Percentiles rank a stretch among this genome's conserved stretches.
Evolutionary conservation across 768 basidiomycete genomes (phyloP).

Genomic region (Suillus plorans): DNA sequence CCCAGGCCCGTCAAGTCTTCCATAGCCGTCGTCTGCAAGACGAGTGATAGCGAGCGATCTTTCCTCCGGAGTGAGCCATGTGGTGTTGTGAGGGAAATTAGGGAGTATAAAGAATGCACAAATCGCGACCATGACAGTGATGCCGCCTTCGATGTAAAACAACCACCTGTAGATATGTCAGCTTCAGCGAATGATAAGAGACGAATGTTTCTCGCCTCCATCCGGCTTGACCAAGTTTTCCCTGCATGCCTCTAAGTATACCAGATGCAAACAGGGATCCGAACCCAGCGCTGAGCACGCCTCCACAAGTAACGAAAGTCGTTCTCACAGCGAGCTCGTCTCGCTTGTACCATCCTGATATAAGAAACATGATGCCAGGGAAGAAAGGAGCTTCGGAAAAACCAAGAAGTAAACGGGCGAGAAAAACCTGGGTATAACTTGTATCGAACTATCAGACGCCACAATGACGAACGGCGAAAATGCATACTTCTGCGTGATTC

Average conservation of each 20-base stretch:
- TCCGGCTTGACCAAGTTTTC: slow-evolving; percentile 58
- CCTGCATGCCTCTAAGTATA: slow-evolving; percentile 66
- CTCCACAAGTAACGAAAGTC: slow-evolving; percentile 64
- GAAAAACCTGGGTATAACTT: slow-evolving; percentile 58
- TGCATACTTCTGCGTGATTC: slow-evolving; percentile 32
- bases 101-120: slow-evolving; percentile 61
- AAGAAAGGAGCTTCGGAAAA: slow-evolving; percentile 65
- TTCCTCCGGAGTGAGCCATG: slow-evolving; percentile 57
- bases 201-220: slow-evolving; percentile 52
- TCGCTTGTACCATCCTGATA: slow-evolving; percentile 63
- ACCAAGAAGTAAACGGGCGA: slow-evolving; percentile 76
- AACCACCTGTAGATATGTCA: slow-evolving; percentile 47
- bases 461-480: not conserved
- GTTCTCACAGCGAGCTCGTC: slow-evolving; percentile 66
- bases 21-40: slow-evolving; percentile 65
- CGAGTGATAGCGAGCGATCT: slow-evolving; percentile 50
- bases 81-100: slow-evolving; percentile 59
- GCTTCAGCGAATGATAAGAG: not conserved
- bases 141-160: slow-evolving; percentile 60
- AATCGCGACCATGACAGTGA: slow-evolving; percentile 51
- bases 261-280: slow-evolving; percentile 72
- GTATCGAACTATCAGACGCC: slow-evolving; percentile 21
- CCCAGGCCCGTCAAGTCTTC: slow-evolving; percentile 48
- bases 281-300: slow-evolving; percentile 74
- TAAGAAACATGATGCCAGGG: slow-evolving; percentile 60